Conservation (phyloP, 176 grass and related monocot genomes). For the Musa acuminata region DNA sequence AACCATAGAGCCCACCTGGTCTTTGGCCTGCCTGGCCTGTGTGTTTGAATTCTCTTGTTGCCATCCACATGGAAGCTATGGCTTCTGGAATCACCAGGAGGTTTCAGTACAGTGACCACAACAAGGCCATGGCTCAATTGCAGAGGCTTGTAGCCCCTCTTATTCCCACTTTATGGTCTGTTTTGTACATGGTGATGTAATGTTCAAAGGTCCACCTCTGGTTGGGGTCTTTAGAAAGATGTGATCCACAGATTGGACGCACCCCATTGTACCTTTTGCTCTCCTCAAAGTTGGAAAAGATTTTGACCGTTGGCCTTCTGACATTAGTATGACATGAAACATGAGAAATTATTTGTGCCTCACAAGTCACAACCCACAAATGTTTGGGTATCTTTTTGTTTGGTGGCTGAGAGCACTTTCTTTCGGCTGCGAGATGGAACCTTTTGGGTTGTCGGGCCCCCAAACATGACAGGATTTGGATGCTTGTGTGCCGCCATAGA, state of each 20-base stretch:
- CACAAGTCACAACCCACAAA: neutral
- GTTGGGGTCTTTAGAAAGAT: neutral
- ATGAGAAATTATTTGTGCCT: neutral
- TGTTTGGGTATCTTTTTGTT: neutral
- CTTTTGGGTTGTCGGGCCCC: neutral
- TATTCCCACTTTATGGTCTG: neutral
- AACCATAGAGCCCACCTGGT: neutral
- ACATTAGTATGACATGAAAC: neutral
- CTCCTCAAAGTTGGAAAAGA: neutral
- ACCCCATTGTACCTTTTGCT: neutral
- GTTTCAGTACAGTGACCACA: slow-evolving; percentile 6
- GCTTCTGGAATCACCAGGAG: slow-evolving; percentile 7
- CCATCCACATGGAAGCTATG: slow-evolving; percentile 1
- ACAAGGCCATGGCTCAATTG: neutral
- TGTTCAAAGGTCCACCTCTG: neutral
- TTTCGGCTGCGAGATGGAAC: neutral
- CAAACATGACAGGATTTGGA: neutral
- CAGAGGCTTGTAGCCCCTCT: neutral
- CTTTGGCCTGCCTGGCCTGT: neutral
- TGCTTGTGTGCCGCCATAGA: neutral
- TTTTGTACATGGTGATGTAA: neutral
- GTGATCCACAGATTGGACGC: no score
- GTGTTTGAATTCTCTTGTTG: neutral
- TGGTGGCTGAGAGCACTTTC: neutral
- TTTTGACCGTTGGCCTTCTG: neutral